A percentile compares a stretch with the other conserved stretches of the same genome.
Evolutionary conservation across 2,329 filamentous ascomycete genomes (phyloP).

Genomic region (Shiraia bambusicola): DNA sequence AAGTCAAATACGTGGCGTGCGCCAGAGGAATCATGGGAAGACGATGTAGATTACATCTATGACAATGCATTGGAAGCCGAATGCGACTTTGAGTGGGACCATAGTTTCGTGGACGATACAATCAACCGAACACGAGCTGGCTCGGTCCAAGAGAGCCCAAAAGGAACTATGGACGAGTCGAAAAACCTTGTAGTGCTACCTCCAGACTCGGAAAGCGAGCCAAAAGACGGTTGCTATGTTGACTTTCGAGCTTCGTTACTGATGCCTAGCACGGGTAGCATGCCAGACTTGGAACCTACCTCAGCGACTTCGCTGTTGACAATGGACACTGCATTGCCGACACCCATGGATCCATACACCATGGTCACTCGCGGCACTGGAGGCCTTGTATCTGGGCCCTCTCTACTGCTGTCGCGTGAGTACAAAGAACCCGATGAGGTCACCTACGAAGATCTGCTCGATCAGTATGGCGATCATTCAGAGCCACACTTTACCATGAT

Average conservation of each 20-base stretch:
- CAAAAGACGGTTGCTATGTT: slow-evolving; percentile 18
- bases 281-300: slow-evolving; percentile 38
- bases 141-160: not conserved
- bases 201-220: slow-evolving; percentile 5
- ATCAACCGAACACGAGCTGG: slow-evolving; percentile 36
- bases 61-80: slow-evolving; percentile 62
- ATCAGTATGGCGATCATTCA: slow-evolving; percentile 46
- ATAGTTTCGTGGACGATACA: slow-evolving; percentile 28
- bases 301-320: slow-evolving; percentile 41
- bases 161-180: no score
- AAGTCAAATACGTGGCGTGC: slow-evolving; percentile 39
- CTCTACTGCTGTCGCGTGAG: slow-evolving; percentile 38
- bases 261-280: slow-evolving; percentile 27
- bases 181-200: no score
- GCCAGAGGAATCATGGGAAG: slow-evolving; percentile 58
- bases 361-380: slow-evolving; percentile 14
- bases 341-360: slow-evolving; percentile 29
- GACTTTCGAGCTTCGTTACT: slow-evolving; percentile 31
- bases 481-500: slow-evolving; percentile 52
- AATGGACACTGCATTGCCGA: slow-evolving; percentile 27
- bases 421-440: slow-evolving; percentile 40
- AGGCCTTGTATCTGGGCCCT: slow-evolving; percentile 44
- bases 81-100: slow-evolving; percentile 62
- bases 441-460: slow-evolving; percentile 42
- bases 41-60: slow-evolving; percentile 64